Conservation (phyloP, 495 filamentous ascomycete species). For the Neurospora sublineolata region DNA sequence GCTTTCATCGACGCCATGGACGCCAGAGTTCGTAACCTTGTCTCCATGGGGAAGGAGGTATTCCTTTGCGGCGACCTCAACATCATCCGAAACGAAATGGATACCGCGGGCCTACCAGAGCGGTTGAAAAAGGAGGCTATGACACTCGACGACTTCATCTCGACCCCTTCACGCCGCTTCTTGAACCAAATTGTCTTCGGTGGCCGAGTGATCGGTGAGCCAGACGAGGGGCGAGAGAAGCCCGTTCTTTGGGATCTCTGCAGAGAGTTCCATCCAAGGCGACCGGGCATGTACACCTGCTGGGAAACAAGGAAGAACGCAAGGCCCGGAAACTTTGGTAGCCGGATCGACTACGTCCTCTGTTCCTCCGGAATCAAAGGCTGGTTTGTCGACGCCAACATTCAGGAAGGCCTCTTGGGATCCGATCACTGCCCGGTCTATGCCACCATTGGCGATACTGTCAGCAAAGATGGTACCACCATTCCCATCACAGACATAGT, state of each 20-base stretch:
- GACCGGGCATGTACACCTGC: slow-evolving; percentile 90
- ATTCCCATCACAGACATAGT: slow-evolving; percentile 59
- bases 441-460: slow-evolving; percentile 29
- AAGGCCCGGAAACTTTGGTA: slow-evolving; percentile 81
- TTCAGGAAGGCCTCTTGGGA: slow-evolving; percentile 89
- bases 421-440: slow-evolving; percentile 95
- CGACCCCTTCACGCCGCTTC: slow-evolving; percentile 61
- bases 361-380: slow-evolving; percentile 68
- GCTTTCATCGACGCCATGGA: slow-evolving; percentile 73
- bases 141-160: slow-evolving; percentile 42
- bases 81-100: slow-evolving; percentile 62
- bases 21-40: slow-evolving; percentile 69
- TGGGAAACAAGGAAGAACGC: slow-evolving; percentile 49
- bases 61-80: slow-evolving; percentile 86
- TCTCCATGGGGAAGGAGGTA: slow-evolving; percentile 68
- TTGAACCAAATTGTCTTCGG: slow-evolving; percentile 75
- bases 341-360: slow-evolving; percentile 86
- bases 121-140: slow-evolving; percentile 52
- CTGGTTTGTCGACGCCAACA: slow-evolving; percentile 83
- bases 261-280: slow-evolving; percentile 64
- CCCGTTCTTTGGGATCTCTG: slow-evolving; percentile 80
- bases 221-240: slow-evolving; percentile 60
- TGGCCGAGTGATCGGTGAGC: slow-evolving; percentile 55
- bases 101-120: slow-evolving; percentile 60
- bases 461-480: slow-evolving; percentile 35